Evolutionary conservation across 2,329 filamentous ascomycete genomes (phyloP), one percentile per base, ranked within the genome.

Genomic region (Fusarium chlamydosporum): DNA sequence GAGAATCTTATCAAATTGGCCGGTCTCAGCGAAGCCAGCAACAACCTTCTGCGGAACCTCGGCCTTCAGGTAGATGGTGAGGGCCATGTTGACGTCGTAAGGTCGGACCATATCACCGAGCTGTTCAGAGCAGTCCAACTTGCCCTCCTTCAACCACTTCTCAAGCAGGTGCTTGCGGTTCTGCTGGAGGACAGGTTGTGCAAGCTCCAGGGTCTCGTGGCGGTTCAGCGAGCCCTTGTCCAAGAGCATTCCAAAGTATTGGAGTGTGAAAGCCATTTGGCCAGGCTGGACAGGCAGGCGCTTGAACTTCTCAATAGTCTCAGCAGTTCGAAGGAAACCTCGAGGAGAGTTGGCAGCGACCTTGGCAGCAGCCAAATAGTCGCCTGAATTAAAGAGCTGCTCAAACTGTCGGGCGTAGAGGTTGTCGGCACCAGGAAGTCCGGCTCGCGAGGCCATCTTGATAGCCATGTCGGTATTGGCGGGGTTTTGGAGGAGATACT

Each of bases 261-360:
- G 96, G 54, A 99, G 86, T 62, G 97, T 97, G 73, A 93, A 90
- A 2, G 96, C 97, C 82, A 99, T 93, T 78, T 96, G 92, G 43
- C 93, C 93, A 34, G 90, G 90, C 72, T 92, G 89, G 65, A 90
- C 88, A 15, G 93, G 93, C 16, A 96, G 85, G 57, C 88, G 89
- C 88, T 98, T 98, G 84, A 99, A 96, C 74, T 92, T 91, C 82
- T 97, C 94, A 78, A 99, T 98, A 8, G 96, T 99, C 76, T 97
- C 93, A 23, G 93, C 87, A 3, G 95, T 98, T 71, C 96, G 92
- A 56, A 99, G 85, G 84, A 99, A 99, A 47, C 96, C 96, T 61
- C 95, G 90, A 4, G 96, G 96, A 4, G 96, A 99, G 84, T 96
- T 97, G 51, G 96, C 96, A 43, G 96, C 96, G 74, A 97, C 91